Conservation (phyloP, 352 stramenopile genomes). For the Globisporangium uncinulatum region DNA sequence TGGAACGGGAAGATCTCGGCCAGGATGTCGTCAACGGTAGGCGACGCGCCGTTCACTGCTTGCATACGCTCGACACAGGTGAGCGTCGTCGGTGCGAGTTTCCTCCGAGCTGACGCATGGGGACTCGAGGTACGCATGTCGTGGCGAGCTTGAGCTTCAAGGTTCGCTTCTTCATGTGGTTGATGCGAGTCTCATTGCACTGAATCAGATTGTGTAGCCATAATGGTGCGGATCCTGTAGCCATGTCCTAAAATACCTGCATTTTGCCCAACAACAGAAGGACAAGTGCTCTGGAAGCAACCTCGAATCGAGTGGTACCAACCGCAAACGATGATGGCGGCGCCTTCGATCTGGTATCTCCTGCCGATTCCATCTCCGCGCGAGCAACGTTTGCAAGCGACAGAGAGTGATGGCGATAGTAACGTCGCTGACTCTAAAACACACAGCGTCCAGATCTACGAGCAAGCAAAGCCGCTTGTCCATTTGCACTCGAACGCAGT, state of each 20-base stretch:
- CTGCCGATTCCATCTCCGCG: conserved; percentile 1
- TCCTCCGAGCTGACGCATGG: background rate
- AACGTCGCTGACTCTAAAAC: background rate
- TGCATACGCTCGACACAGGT: conserved; percentile 18
- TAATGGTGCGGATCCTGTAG: too few species aligned
- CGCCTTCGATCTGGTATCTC: conserved; percentile 11
- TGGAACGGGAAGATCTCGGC: conserved; percentile 29
- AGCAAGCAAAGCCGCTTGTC: conserved; percentile 48
- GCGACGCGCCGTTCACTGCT: conserved; percentile 13
- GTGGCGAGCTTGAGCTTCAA: too few species aligned
- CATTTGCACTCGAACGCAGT: conserved; percentile 53
- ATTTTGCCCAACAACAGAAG: too few species aligned
- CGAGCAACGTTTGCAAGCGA: conserved; percentile 2
- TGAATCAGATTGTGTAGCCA: too few species aligned
- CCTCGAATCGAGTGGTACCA: too few species aligned
- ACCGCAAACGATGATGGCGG: too few species aligned
- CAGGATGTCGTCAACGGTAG: conserved; percentile 27
- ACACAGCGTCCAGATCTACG: conserved; percentile 37
- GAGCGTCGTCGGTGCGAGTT: background rate
- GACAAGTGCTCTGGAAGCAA: too few species aligned
- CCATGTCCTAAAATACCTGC: too few species aligned
- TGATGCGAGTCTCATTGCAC: too few species aligned
- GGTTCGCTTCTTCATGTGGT: too few species aligned
- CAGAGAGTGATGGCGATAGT: background rate
- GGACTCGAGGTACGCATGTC: background rate